These are phyloP conservation scores for Coemansia javaensis DNA, from an alignment of 192 early-diverging fungal genomes.

Conservation along the genomic window DNA sequence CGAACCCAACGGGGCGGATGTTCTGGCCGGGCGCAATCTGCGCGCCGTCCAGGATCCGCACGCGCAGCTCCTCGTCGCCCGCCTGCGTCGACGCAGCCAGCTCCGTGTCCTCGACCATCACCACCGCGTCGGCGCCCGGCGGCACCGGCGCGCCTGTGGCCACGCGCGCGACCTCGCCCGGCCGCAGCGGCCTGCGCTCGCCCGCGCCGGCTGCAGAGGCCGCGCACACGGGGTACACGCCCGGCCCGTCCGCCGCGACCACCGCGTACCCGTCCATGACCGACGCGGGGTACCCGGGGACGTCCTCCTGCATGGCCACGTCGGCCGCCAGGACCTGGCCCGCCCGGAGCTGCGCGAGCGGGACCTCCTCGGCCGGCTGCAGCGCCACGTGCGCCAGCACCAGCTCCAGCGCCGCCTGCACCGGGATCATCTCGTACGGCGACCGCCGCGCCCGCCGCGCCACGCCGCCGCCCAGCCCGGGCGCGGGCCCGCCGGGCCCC, in stretches of 20 bases:
- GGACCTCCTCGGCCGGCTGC: slow-evolving; percentile 12
- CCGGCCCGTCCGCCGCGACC: slow-evolving; percentile 74
- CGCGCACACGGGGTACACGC: slow-evolving; percentile 63
- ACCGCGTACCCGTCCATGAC: slow-evolving; percentile 96
- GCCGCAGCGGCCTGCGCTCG: slow-evolving; percentile 19
- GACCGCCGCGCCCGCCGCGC: slow-evolving; percentile 66
- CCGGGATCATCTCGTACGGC: slow-evolving; percentile 75
- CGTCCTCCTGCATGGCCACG: slow-evolving; percentile 63
- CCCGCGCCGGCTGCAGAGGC: slow-evolving; percentile 55
- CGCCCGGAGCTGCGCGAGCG: slow-evolving; percentile 19
- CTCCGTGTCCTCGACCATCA: slow-evolving; percentile 93
- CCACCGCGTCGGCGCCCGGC: slow-evolving; percentile 77
- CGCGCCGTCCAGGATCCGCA: slow-evolving; percentile 18
- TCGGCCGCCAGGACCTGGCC: slow-evolving; percentile 74
- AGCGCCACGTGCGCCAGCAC: slow-evolving; percentile 46
- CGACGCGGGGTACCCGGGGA: slow-evolving; percentile 83
- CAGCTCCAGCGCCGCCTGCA: slow-evolving; percentile 58
- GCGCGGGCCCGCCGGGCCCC: neutral
- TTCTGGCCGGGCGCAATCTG: slow-evolving; percentile 52
- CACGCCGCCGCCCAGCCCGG: slow-evolving; percentile 44
- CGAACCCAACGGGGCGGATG: slow-evolving; percentile 78
- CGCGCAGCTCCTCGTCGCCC: slow-evolving; percentile 49
- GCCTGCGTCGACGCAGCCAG: slow-evolving; percentile 49
- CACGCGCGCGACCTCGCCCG: slow-evolving; percentile 68
- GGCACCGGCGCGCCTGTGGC: slow-evolving; percentile 88